These are phyloP conservation scores for Tolypocladium cylindrosporum DNA, from an alignment of 2,329 filamentous ascomycete genomes.

Conservation along the genomic window DNA sequence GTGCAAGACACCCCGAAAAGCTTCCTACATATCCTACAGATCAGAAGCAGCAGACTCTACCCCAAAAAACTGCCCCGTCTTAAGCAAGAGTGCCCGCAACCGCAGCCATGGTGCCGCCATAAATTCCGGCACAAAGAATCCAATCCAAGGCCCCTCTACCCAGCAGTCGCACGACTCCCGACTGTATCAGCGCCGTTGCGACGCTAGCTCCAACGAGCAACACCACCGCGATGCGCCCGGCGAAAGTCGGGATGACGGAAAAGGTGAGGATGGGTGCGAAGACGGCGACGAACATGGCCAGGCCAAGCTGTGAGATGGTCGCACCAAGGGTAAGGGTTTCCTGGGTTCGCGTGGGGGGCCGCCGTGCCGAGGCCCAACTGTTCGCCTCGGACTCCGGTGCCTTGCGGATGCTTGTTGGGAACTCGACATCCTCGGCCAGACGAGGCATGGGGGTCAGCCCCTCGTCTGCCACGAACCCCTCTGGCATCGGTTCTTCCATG, in stretches of 20 bases:
- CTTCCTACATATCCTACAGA: background rate
- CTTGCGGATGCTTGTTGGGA: conserved; percentile 3
- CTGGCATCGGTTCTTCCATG: conserved; percentile 2
- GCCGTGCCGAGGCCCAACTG: background rate
- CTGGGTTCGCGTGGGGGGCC: background rate
- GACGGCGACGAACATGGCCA: conserved; percentile 23
- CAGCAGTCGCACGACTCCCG: conserved; percentile 9
- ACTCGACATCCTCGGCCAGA: conserved; percentile 1
- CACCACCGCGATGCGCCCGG: conserved; percentile 47
- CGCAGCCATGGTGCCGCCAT: conserved; percentile 24
- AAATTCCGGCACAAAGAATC: conserved; percentile 19
- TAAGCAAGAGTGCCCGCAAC: conserved; percentile 1
- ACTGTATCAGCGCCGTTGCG: conserved; percentile 17
- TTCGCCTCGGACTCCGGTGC: conserved; percentile 1
- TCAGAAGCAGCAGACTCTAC: background rate
- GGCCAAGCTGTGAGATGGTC: conserved; percentile 2
- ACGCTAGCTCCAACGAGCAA: conserved; percentile 39
- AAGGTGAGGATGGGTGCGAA: conserved; percentile 51
- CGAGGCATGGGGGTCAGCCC: conserved; percentile 13
- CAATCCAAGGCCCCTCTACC: conserved; percentile 10
- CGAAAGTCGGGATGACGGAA: conserved; percentile 43
- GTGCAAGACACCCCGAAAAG: background rate
- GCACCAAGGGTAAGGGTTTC: background rate
- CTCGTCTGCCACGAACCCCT: conserved; percentile 8
- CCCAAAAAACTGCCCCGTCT: background rate